Percentiles rank a stretch among this genome's conserved stretches.
Evolutionary conservation across 2,329 filamentous ascomycete genomes (phyloP).

Genomic region (Claviceps sp.): DNA sequence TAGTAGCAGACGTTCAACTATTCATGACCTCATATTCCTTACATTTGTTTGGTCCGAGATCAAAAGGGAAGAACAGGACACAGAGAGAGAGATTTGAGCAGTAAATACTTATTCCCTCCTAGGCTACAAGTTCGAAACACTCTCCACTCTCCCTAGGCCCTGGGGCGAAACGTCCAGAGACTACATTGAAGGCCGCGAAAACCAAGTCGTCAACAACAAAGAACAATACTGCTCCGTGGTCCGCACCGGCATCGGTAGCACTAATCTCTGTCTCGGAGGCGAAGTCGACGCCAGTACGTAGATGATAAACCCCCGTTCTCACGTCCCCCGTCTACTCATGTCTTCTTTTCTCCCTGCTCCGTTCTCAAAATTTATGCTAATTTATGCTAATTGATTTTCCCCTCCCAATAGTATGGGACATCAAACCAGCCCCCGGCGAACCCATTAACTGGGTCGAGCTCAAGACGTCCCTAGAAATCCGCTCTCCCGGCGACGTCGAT

Average conservation of each 20-base stretch:
- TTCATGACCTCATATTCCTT: too few relatives aligned
- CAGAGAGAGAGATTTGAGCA: neutral
- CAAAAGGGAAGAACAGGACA: neutral
- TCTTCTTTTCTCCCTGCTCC: too few relatives aligned
- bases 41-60: neutral
- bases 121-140: constrained; percentile 95
- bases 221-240: constrained; percentile 95
- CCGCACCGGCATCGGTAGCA: constrained; percentile 69
- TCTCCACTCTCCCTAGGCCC: constrained; percentile 60
- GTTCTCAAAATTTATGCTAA: neutral
- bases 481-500: constrained; percentile 51
- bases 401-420: constrained; percentile 56
- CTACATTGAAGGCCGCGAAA: constrained; percentile 63
- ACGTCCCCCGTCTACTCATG: neutral
- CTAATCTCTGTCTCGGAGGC: constrained; percentile 67
- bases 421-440: constrained; percentile 54
- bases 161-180: constrained; percentile 63
- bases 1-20: neutral
- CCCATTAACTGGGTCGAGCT: constrained; percentile 88
- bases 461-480: constrained; percentile 72
- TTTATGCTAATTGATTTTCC: neutral
- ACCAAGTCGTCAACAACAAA: constrained; percentile 68
- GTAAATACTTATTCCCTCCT: neutral
- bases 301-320: neutral
- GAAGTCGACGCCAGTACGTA: constrained; percentile 74